Conservation (phyloP, 805 yeast genomes). For the Candida insectalens region DNA sequence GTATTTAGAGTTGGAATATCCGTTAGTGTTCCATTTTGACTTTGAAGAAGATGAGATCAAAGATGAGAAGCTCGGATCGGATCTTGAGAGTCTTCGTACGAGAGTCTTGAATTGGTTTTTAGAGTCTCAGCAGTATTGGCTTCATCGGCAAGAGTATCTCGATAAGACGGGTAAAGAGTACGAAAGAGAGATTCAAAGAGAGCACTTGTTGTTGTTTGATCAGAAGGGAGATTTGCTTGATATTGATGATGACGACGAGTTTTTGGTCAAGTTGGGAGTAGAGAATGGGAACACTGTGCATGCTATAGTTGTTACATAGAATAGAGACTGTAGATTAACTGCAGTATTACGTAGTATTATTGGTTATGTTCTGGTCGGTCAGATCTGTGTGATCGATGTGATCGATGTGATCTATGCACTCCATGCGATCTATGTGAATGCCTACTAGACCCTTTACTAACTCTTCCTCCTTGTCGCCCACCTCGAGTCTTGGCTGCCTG, state of each 20-base stretch:
- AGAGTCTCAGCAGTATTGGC: conserved; percentile 29
- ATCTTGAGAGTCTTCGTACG: conserved; percentile 48
- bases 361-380: too few species aligned
- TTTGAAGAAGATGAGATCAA: conserved; percentile 77
- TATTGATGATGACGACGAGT: conserved; percentile 31
- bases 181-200: conserved; percentile 7
- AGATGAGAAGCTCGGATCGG: conserved; percentile 63
- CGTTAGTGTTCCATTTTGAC: conserved; percentile 58
- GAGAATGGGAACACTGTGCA: conserved; percentile 40
- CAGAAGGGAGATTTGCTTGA: conserved; percentile 15
- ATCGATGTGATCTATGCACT: too few species aligned
- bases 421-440: too few species aligned
- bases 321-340: not conserved
- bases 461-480: not conserved
- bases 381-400: too few species aligned
- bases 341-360: too few species aligned
- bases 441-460: conserved; percentile 7
- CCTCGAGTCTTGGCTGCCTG: conserved; percentile 16
- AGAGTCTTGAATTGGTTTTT: conserved; percentile 48
- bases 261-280: conserved; percentile 40
- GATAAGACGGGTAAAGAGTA: conserved; percentile 10
- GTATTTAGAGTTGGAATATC: conserved; percentile 18
- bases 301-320: not conserved
- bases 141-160: too few species aligned
- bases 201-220: conserved; percentile 28